Conservation (phyloP, 192 early-diverging fungal species). For the Podochytrium sp. region DNA sequence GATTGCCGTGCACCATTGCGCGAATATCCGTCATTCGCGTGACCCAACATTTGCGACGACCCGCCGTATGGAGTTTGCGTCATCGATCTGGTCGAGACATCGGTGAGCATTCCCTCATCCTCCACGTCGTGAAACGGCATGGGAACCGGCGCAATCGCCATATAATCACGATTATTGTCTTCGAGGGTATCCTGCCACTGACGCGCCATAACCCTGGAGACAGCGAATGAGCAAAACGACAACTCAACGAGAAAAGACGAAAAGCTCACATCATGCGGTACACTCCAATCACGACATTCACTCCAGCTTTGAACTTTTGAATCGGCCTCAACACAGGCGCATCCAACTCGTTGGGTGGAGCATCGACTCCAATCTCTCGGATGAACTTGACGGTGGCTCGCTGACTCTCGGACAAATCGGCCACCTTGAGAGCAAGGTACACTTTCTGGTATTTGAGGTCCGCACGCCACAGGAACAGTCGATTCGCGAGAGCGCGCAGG, state of each 20-base stretch:
- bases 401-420: slow-evolving; percentile 42
- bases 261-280: slow-evolving; percentile 38
- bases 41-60: background rate
- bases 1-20: background rate
- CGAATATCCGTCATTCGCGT: too few relatives aligned
- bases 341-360: slow-evolving; percentile 12
- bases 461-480: slow-evolving; percentile 43
- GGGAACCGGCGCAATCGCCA: background rate
- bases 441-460: slow-evolving; percentile 54
- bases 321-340: background rate
- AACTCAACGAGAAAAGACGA: background rate
- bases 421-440: slow-evolving; percentile 47
- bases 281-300: slow-evolving; percentile 33
- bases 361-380: slow-evolving; percentile 31
- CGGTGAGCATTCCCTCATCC: slow-evolving; percentile 21
- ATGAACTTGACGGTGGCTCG: slow-evolving; percentile 31
- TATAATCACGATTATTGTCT: slow-evolving; percentile 25
- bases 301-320: slow-evolving; percentile 26
- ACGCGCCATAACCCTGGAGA: slow-evolving; percentile 30
- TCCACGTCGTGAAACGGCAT: background rate
- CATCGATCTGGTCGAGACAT: slow-evolving; percentile 1
- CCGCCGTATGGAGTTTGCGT: background rate
- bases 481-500: slow-evolving; percentile 41
- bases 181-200: slow-evolving; percentile 33
- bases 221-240: background rate